phyloP scores from a whole-genome alignment of 805 yeast species.

The Helenozyma rhizophorensis region DNA sequence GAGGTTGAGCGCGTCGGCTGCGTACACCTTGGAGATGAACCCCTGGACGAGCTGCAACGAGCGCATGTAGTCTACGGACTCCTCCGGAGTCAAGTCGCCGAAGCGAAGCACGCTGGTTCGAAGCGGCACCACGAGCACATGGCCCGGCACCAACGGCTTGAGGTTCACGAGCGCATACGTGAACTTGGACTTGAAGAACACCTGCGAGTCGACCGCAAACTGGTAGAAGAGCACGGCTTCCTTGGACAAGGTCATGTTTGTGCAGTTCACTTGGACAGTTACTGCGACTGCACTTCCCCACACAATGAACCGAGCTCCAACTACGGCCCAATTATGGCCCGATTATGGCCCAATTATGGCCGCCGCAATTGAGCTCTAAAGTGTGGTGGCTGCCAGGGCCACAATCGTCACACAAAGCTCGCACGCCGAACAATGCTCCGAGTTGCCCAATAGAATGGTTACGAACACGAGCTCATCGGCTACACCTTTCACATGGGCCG shows the following conservation, averaged over 20 bases:
- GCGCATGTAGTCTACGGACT: slow-evolving; percentile 69
- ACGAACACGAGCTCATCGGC: no score
- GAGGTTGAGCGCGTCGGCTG: slow-evolving; percentile 80
- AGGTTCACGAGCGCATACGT: slow-evolving; percentile 86
- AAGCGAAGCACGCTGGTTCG: slow-evolving; percentile 58
- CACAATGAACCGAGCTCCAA: no score
- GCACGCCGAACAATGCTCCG: no score
- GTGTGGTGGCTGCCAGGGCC: no score
- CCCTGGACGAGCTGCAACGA: slow-evolving; percentile 68
- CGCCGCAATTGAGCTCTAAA: no score
- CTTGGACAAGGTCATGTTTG: slow-evolving; percentile 12
- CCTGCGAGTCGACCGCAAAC: slow-evolving; percentile 55
- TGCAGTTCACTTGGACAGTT: no score
- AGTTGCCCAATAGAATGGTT: no score
- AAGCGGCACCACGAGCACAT: slow-evolving; percentile 79
- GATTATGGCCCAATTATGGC: no score
- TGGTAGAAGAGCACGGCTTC: slow-evolving; percentile 43
- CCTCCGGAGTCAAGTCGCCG: slow-evolving; percentile 67
- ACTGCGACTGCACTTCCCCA: no score
- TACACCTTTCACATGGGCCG: no score
- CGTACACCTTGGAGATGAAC: slow-evolving; percentile 61
- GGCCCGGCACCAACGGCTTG: slow-evolving; percentile 92
- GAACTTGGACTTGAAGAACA: slow-evolving; percentile 53
- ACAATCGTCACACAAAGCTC: no score
- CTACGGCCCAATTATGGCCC: no score